A percentile compares a stretch with the other conserved stretches of the same genome.
These are phyloP conservation scores for Hymenoscyphus scutula DNA, from an alignment of 2,329 filamentous ascomycete genomes.

Conservation along the genomic window DNA sequence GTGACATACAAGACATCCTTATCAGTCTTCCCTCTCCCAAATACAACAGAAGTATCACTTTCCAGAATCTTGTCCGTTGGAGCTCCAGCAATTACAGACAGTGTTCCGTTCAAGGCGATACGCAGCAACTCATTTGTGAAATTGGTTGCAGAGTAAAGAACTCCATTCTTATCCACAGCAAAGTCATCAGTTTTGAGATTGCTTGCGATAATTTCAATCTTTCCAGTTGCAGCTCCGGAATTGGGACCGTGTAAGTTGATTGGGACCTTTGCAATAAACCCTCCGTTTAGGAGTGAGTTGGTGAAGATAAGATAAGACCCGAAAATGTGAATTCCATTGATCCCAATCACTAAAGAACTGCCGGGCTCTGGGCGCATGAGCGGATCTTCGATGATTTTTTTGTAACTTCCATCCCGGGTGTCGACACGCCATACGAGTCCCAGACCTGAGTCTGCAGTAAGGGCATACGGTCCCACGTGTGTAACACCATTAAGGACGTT, in stretches of 20 bases:
- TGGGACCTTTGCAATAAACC: slow-evolving; percentile 1
- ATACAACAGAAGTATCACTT: neutral
- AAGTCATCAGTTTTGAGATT: slow-evolving; percentile 7
- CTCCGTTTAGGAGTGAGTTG: slow-evolving; percentile 23
- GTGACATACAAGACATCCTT: neutral
- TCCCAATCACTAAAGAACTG: slow-evolving; percentile 9
- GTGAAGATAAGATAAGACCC: slow-evolving; percentile 26
- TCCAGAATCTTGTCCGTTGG: neutral
- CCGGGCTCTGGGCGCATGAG: slow-evolving; percentile 10
- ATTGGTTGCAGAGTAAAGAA: neutral
- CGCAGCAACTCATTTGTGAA: neutral
- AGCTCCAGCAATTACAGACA: neutral
- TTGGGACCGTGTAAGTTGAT: neutral
- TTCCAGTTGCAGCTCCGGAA: neutral
- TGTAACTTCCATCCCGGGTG: slow-evolving; percentile 24
- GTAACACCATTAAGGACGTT: slow-evolving; percentile 30
- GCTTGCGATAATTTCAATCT: neutral
- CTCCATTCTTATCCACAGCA: slow-evolving; percentile 3
- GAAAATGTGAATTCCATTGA: slow-evolving; percentile 30
- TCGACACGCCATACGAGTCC: slow-evolving; percentile 29
- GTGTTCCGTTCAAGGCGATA: neutral
- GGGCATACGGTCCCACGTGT: slow-evolving; percentile 8
- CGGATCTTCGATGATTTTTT: slow-evolving; percentile 23
- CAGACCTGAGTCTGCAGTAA: slow-evolving; percentile 28
- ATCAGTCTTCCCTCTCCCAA: neutral